phyloP scores from a whole-genome alignment of 148 eudicot species.

The Nyssa sinensis region DNA sequence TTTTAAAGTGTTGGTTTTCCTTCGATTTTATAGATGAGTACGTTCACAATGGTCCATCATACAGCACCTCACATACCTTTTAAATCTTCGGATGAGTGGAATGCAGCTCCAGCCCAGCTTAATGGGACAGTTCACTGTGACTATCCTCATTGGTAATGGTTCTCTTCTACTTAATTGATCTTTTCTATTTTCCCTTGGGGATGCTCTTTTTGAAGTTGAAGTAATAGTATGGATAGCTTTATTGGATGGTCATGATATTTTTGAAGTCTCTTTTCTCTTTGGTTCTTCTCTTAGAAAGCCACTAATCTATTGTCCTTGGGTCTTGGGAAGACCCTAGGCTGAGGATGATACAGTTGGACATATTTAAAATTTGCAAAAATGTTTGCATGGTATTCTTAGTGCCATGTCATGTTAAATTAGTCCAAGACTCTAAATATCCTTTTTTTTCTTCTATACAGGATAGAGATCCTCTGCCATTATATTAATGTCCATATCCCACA shows the following conservation, averaged over 20 bases:
- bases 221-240: neutral
- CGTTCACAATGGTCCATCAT: conserved; percentile 94
- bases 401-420: neutral
- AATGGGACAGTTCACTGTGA: conserved; percentile 95
- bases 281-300: neutral
- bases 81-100: conserved; percentile 70
- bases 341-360: conserved; percentile 3
- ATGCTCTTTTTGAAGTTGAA: conserved; percentile 4
- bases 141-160: conserved; percentile 78
- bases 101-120: conserved; percentile 94
- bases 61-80: conserved; percentile 98
- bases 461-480: conserved; percentile 85
- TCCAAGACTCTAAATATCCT: neutral
- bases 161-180: conserved; percentile 5
- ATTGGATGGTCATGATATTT: conserved; percentile 1
- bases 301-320: neutral
- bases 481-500: conserved; percentile 94
- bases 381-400: neutral
- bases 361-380: neutral
- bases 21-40: conserved; percentile 74
- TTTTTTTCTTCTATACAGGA: conserved; percentile 40
- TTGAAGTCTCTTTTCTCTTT: neutral
- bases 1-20: neutral
- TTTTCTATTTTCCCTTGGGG: neutral
- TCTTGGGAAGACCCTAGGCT: too few relatives aligned